Evolutionary conservation across 1,284 basidiomycete genomes (phyloP).

Genomic region (Puccinia horiana): DNA sequence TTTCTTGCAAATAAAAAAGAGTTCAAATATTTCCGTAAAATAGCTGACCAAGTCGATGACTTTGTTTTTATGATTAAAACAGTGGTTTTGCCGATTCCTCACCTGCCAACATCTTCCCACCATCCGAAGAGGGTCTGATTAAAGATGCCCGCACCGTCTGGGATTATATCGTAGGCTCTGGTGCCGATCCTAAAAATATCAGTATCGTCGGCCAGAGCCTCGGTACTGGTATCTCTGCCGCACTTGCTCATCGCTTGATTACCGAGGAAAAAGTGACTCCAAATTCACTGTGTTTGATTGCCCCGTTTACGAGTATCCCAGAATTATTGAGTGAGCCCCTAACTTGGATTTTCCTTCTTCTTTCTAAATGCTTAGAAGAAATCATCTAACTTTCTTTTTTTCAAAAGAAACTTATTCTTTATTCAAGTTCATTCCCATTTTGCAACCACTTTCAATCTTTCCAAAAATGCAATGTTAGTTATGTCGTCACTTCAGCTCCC

Average conservation of each 20-base stretch:
- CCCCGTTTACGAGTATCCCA: constrained; percentile 45
- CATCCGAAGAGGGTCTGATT: constrained; percentile 39
- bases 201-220: constrained; percentile 46
- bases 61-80: background rate
- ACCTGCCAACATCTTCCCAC: constrained; percentile 21
- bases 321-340: constrained; percentile 30
- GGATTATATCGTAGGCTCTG: constrained; percentile 16
- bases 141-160: constrained; percentile 40
- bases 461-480: constrained; percentile 25
- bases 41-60: background rate
- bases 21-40: background rate
- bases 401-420: constrained; percentile 33
- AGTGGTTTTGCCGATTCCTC: constrained; percentile 46
- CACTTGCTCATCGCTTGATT: constrained; percentile 35
- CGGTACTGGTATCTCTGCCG: constrained; percentile 40
- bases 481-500: too few relatives aligned
- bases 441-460: constrained; percentile 34
- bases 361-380: background rate
- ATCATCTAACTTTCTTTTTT: background rate
- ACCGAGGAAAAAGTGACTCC: constrained; percentile 6
- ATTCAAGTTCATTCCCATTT: constrained; percentile 43
- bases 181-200: constrained; percentile 13
- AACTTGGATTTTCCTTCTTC: background rate
- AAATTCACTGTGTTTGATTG: constrained; percentile 31
- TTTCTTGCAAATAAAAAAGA: background rate